Evolutionary conservation across 2,329 filamentous ascomycete genomes (phyloP), one percentile per base, ranked within the genome.

Genomic region (Pseudonectria buxi): DNA sequence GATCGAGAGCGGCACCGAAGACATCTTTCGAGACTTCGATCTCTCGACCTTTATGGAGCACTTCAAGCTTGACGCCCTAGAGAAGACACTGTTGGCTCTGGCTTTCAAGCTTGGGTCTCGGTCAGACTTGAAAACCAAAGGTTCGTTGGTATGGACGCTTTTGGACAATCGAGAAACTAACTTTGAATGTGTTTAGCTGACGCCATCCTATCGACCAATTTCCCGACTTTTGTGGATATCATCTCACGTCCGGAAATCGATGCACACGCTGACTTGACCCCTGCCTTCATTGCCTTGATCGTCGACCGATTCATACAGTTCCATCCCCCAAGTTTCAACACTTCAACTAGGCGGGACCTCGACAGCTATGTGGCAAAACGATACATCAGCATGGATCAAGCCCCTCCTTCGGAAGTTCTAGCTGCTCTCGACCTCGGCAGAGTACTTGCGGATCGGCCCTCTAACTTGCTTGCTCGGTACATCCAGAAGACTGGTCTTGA

Each of bases 21-120:
- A 98, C 51, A 78, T 95, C 41, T 95, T 95, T 60, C 83, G 88
- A 39, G 90, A 96, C 57, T 95, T 98, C 53, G 90, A 98, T 57
- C 74, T 98, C n/a, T 84, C 86, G 3, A 86, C 84, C 2, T 96
- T 98, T 58, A 81, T 96, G 72, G 85, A 94, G 45, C 89, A 96
- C 61, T 98, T 98, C 69, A 88, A 89, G 58, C 73, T 95, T 35
- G 89, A 95, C 64, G 80, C 87, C 9, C 63, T 95, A 30, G 80
- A 88, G 54, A 94, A 94, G 69, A 86, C 86, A 27, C 76, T 94
- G 43, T 72, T 98, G 45, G 86, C 87, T 32, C 70, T 95, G 38
- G 87, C 90, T 4, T 95, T 95, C 62, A 94, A 90, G 62, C 76
- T 81, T 43, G 81, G 81, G n/a, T 76, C 76, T 27, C 87, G 86